Evolutionary conservation across 208 protist genomes (phyloP), one percentile per base, ranked within the genome.

Genomic region (Acanthamoeba divionensis): DNA sequence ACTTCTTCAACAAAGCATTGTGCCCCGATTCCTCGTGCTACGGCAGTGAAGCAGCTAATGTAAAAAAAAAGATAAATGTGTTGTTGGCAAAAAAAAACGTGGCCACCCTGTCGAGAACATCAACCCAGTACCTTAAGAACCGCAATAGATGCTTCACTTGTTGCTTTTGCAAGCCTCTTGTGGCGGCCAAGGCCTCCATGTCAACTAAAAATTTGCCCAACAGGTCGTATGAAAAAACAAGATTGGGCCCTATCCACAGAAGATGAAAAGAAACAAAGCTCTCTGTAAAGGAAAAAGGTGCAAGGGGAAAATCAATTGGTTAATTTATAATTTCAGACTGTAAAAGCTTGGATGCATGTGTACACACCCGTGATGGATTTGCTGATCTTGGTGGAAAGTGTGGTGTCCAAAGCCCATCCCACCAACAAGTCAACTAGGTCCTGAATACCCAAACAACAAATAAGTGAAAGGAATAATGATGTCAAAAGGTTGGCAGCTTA

Each of bases 181-280:
- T 62, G 12, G 33, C 44, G 9, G 33, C 73, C 26, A 83, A 24
- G 15, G 44, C 50, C 38, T 83, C 73, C 73, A 83, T 83, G n/a
- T 83, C 73, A 6, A 83, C 48, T 21, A 62, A 33, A 26, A 83
- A 83, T 52, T 83, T 83, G n/a, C 48, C 45, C 50, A 83, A 41
- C 33, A 83, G 47, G 29, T 83, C 73, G 47, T 48, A 83, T 1
- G 73, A 83, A 33, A 83, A 83, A 9, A 36, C 50, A 15, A 83
- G 24, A 62, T 83, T 83, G 0, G 45, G 24, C 10, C 73, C 73
- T 33, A 36, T 52, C 73, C 73, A 83, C 44, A 83, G 24, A n/a
- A 52, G 73, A 60, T 83, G 73, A 54, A 83, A 83, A 18, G 73
- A 29, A 62, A 62, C 73, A 18, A 83, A 83, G 7, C 33, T 31